Percentiles rank a stretch among this genome's conserved stretches.
phyloP scores from a whole-genome alignment of 768 basidiomycete species.

The Rubroboletus pulcherrimus region DNA sequence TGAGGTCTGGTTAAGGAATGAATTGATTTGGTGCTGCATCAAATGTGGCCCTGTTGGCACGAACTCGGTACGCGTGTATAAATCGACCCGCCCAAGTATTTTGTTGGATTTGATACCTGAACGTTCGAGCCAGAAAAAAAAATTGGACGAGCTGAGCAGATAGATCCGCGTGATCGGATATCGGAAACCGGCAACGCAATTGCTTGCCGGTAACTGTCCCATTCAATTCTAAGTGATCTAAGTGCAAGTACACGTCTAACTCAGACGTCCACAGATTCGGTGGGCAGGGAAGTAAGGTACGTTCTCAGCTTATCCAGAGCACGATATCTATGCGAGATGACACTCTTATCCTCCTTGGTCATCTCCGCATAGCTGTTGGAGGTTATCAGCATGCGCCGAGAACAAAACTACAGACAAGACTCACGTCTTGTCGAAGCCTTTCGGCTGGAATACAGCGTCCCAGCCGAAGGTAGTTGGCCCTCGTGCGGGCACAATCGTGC shows the following conservation, averaged over 20 bases:
- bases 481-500: slow-evolving; percentile 82
- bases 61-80: background rate
- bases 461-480: slow-evolving; percentile 83
- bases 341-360: slow-evolving; percentile 58
- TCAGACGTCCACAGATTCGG: background rate
- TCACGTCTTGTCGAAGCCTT: slow-evolving; percentile 74
- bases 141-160: background rate
- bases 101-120: background rate
- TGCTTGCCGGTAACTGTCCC: background rate
- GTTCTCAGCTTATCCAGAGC: slow-evolving; percentile 56
- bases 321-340: slow-evolving; percentile 60
- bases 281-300: slow-evolving; percentile 31
- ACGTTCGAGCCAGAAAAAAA: background rate
- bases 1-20: background rate
- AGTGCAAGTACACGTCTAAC: background rate
- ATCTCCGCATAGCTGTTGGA: slow-evolving; percentile 61
- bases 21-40: background rate
- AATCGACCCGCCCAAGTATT: background rate
- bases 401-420: slow-evolving; percentile 16
- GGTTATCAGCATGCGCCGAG: background rate
- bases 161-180: slow-evolving; percentile 8
- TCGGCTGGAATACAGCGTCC: slow-evolving; percentile 84
- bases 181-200: slow-evolving; percentile 15
- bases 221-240: background rate
- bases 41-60: background rate